Base-by-base conservation (phyloP, 495 filamentous ascomycete genomes). In the Amniculicola lignicola region DNA sequence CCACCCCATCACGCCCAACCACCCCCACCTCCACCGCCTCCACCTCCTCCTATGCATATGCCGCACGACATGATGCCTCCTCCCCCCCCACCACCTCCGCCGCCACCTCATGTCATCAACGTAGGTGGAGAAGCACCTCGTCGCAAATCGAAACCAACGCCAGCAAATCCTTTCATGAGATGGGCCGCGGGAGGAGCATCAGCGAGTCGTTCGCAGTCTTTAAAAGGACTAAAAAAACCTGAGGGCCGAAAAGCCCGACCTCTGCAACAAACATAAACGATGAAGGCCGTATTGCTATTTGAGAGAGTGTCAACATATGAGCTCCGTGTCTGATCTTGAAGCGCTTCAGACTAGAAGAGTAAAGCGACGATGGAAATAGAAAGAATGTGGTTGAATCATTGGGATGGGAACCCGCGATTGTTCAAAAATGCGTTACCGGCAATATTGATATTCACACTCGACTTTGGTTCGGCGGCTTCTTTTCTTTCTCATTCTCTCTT, bases 201-300 rank as follows among this genome's bases (percentile, higher is more conserved):
- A 14, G 23, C 37, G 3, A 53, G 48, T 39, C 47, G 55, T 18
- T 44, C 55, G 47, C 44, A 51, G 56, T 57, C 56, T 46, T 46
- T 64, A 57, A 64, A 61, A 64, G 57, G 51, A 9, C 23, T 40
- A 57, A 64, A 61, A 52, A 59, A 61, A 58, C 48, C 54, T 58
- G 54, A 54, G 21, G 24, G 53, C 40, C 24, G 33, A 54, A 22
- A 33, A 23, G 12, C 47, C 36, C 59, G 21, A 55, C 51, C 38
- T 33, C 48, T 51, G 35, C 47, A 42, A 35, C 52, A 35, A 16
- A 31, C 21, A 14, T 24, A 16, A 42, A 57, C 37, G 31, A 46
- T 24, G 51, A 29, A 11, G 46, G 39, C 6, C 57, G 59, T 35
- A 14, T 53, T 35, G 38, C 57, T 19, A 62, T 62, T 52, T 62